A percentile compares a stretch with the other conserved stretches of the same genome.
Conservation (phyloP, 129 eudicot genomes). For the Glebionis coronaria region DNA sequence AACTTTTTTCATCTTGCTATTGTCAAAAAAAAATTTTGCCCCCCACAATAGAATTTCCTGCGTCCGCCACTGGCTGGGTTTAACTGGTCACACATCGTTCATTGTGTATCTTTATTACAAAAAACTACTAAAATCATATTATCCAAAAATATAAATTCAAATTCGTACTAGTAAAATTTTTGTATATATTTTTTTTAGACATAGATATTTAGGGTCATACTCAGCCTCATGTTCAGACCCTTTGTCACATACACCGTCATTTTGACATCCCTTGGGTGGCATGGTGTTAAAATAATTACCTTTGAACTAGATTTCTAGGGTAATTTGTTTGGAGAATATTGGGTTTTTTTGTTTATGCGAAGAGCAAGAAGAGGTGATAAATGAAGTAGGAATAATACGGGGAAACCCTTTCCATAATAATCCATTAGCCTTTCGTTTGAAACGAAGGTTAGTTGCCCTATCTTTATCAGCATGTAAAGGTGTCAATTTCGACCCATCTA, state of each 20-base stretch:
- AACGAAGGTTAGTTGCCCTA: constrained; percentile 62
- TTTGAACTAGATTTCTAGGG: not conserved
- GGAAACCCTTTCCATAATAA: constrained; percentile 90
- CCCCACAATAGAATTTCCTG: too few relatives aligned
- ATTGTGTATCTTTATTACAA: too few relatives aligned
- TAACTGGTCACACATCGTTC: too few relatives aligned
- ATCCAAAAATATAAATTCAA: too few relatives aligned
- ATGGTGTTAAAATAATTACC: not conserved
- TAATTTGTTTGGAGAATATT: not conserved
- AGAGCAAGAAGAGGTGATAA: constrained; percentile 79
- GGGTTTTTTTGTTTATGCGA: constrained; percentile 17
- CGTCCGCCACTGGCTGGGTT: too few relatives aligned
- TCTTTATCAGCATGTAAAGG: not conserved
- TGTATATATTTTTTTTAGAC: too few relatives aligned
- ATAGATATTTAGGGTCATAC: too few relatives aligned
- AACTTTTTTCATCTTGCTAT: too few relatives aligned
- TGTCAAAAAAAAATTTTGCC: too few relatives aligned
- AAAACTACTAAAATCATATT: too few relatives aligned
- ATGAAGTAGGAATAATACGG: constrained; percentile 75
- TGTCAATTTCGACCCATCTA: constrained; percentile 5
- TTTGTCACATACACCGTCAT: not conserved
- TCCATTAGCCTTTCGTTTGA: constrained; percentile 64
- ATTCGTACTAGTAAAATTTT: too few relatives aligned
- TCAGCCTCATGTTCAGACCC: too few relatives aligned
- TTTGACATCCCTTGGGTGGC: not conserved